phyloP scores from a whole-genome alignment of 179 eudicot genomes.

The Beta corolliflora region DNA sequence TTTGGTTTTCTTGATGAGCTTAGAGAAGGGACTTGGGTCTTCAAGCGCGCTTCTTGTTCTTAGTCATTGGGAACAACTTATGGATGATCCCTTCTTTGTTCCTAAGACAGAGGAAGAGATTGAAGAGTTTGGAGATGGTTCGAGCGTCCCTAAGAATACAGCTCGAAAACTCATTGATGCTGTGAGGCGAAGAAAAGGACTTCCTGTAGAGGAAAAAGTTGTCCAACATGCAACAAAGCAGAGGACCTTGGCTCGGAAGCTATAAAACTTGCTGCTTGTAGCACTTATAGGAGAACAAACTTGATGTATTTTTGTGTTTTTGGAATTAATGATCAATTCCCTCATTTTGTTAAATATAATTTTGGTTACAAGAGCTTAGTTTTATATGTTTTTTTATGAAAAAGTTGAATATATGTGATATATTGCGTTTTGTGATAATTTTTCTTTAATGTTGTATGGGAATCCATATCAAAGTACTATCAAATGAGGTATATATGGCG shows the following conservation, averaged over 20 bases:
- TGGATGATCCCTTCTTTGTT: conserved; percentile 91
- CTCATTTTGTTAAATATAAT: neutral
- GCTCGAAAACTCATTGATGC: conserved; percentile 91
- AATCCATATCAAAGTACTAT: too few species aligned
- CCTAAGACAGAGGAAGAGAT: conserved; percentile 92
- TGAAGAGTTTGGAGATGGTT: conserved; percentile 96
- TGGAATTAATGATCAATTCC: neutral
- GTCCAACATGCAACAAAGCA: conserved; percentile 95
- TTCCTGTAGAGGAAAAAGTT: conserved; percentile 95
- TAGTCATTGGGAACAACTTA: conserved; percentile 86
- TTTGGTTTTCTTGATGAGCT: conserved; percentile 95
- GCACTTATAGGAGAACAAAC: neutral
- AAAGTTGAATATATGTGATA: too few species aligned
- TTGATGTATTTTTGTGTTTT: neutral
- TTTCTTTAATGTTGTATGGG: too few species aligned
- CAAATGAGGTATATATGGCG: neutral
- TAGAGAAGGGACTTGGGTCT: conserved; percentile 85
- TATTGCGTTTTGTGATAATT: too few species aligned
- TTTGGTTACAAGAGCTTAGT: neutral
- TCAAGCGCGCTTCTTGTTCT: conserved; percentile 87
- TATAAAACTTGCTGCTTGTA: conserved; percentile 36
- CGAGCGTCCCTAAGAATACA: conserved; percentile 72
- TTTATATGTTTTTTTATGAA: neutral
- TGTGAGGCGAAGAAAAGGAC: conserved; percentile 87
- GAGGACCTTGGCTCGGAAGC: conserved; percentile 83